Conservation (phyloP, 768 basidiomycete genomes). For the Phlebiopsis gigantea region DNA sequence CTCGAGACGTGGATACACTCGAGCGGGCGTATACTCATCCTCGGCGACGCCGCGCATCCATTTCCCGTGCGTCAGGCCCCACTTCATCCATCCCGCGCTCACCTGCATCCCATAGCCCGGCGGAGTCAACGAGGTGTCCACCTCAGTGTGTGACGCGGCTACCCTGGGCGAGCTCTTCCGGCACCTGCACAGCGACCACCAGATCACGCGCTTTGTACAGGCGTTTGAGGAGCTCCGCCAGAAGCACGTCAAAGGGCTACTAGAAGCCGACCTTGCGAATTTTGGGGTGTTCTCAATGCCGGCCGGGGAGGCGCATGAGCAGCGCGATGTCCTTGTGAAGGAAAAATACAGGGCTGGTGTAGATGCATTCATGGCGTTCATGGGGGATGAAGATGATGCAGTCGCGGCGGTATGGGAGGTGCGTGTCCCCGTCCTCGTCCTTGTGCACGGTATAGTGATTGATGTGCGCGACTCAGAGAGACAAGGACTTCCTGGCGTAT, state of each 20-base stretch:
- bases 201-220: constrained; percentile 22
- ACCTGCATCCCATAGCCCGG: constrained; percentile 3
- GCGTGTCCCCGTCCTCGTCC: neutral
- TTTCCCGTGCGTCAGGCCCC: too few relatives aligned
- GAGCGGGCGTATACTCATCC: constrained; percentile 18
- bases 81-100: too few relatives aligned
- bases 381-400: neutral
- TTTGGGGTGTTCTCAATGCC: constrained; percentile 17
- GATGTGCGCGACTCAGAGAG: neutral
- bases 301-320: constrained; percentile 12
- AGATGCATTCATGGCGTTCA: constrained; percentile 4
- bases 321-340: constrained; percentile 9
- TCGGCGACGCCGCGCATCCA: constrained; percentile 30
- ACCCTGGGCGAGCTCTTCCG: constrained; percentile 29
- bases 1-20: constrained; percentile 28
- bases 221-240: constrained; percentile 23
- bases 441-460: neutral
- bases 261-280: constrained; percentile 14
- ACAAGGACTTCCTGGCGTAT: constrained; percentile 19
- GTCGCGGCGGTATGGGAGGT: neutral
- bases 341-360: constrained; percentile 3
- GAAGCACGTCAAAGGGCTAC: constrained; percentile 18
- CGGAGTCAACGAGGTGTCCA: constrained; percentile 17
- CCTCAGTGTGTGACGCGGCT: constrained; percentile 24
- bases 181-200: constrained; percentile 20